Evolutionary conservation across 371 early-diverging fungal genomes (phyloP), one percentile per base, ranked within the genome.

Genomic region (Apophysomyces sp.): DNA sequence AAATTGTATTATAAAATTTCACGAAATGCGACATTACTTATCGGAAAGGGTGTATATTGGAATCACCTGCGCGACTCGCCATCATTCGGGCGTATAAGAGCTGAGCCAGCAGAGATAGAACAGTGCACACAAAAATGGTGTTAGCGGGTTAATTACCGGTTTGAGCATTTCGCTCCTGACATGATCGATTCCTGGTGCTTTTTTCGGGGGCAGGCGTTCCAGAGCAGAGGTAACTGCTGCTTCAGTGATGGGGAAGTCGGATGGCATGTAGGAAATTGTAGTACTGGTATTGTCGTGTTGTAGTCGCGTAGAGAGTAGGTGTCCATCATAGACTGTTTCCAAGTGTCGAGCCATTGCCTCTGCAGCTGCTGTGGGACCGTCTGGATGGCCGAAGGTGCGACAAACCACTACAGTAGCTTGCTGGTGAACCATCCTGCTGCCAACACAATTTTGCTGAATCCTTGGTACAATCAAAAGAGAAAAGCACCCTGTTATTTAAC

Each of bases 21-120:
- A n/a, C n/a, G n/a, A n/a, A n/a, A n/a, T n/a, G n/a, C n/a, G n/a
- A n/a, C n/a, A n/a, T n/a, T n/a, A n/a, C n/a, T n/a, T n/a, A n/a
- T n/a, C n/a, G n/a, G n/a, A n/a, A n/a, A n/a, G n/a, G n/a, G n/a
- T 70, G 56, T 52, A 40, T 18, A 71, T 66, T 0, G 75, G 71
- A 5, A 63, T 60, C 0, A 71, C 67, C 24, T 65, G 66, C 4
- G 72, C 72, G 15, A 32, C 53, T 2, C 72, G 60, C 76, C 72
- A 76, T 2, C 36, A 6, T 0, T 2, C 11, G 3, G 75, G 71
- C 24, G 53, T 57, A 12, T 40, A 65, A 0, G 58, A 54, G 69
- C 75, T 71, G 11, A 37, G 34, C 56, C 58, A 74, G 44, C 69
- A 74, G 8, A 74, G 55, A 1, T 53, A 31, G 34, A 68, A 67